phyloP scores from a whole-genome alignment of 495 filamentous ascomycete species.

The Zalerion maritima region DNA sequence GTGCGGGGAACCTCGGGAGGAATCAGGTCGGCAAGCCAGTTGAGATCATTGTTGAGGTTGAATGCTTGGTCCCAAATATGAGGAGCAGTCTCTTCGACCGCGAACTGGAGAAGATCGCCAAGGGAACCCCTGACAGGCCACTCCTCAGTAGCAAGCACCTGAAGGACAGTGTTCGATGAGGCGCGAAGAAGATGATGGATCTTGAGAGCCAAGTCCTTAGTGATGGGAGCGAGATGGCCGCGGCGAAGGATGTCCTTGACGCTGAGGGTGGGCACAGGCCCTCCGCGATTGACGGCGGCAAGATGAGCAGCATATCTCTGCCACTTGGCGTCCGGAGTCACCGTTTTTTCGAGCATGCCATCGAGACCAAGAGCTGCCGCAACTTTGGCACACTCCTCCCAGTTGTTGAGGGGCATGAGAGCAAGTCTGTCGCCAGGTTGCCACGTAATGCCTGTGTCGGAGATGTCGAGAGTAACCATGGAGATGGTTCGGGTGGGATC shows the following conservation, averaged over 20 bases:
- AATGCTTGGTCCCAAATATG: slow-evolving; percentile 36
- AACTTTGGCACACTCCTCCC: slow-evolving; percentile 33
- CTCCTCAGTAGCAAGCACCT: slow-evolving; percentile 30
- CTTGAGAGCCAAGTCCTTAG: slow-evolving; percentile 31
- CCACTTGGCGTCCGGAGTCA: slow-evolving; percentile 22
- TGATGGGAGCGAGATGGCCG: slow-evolving; percentile 32
- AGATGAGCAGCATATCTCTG: slow-evolving; percentile 30
- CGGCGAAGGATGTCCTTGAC: slow-evolving; percentile 34
- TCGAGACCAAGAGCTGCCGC: slow-evolving; percentile 28
- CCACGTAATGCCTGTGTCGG: slow-evolving; percentile 33
- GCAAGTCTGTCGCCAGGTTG: slow-evolving; percentile 34
- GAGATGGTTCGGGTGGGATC: slow-evolving; percentile 29
- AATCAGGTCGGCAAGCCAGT: slow-evolving; percentile 31
- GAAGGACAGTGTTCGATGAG: slow-evolving; percentile 30
- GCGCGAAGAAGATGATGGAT: slow-evolving; percentile 27
- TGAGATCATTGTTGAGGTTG: slow-evolving; percentile 19
- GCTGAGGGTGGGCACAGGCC: slow-evolving; percentile 24
- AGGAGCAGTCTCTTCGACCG: slow-evolving; percentile 26
- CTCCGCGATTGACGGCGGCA: too few relatives aligned
- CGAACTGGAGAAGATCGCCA: slow-evolving; percentile 29
- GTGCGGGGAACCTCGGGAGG: slow-evolving; percentile 33
- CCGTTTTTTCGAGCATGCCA: slow-evolving; percentile 20
- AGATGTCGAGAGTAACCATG: slow-evolving; percentile 29
- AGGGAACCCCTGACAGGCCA: slow-evolving; percentile 34
- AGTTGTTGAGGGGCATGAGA: slow-evolving; percentile 35